A percentile compares a stretch with the other conserved stretches of the same genome.
These are phyloP conservation scores for Lasiodiplodia theobromae DNA, from an alignment of 2,329 filamentous ascomycete genomes.

Conservation along the genomic window DNA sequence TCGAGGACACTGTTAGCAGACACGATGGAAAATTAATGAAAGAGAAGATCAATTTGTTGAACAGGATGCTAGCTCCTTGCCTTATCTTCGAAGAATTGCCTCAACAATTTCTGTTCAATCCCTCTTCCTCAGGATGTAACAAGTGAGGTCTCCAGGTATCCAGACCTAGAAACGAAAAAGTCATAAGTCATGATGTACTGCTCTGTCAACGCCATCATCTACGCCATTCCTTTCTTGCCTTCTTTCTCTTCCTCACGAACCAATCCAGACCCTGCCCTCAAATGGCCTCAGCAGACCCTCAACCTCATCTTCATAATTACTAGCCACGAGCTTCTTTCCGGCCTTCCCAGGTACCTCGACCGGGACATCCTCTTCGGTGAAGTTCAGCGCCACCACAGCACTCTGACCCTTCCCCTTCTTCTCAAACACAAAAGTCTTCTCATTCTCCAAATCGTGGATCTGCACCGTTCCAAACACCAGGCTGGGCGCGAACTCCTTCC, in stretches of 20 bases:
- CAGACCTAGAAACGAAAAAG: background rate
- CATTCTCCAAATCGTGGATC: slow-evolving; percentile 59
- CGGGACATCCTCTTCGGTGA: slow-evolving; percentile 39
- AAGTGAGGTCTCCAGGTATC: background rate
- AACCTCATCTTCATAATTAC: slow-evolving; percentile 41
- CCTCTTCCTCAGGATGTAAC: background rate
- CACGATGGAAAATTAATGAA: too few species aligned
- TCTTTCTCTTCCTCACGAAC: background rate
- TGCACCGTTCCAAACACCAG: slow-evolving; percentile 73
- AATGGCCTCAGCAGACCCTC: slow-evolving; percentile 40
- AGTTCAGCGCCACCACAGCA: slow-evolving; percentile 49
- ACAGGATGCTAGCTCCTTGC: too few species aligned
- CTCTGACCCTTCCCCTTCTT: slow-evolving; percentile 43
- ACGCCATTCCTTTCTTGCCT: background rate
- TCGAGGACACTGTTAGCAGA: too few species aligned
- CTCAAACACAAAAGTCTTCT: slow-evolving; percentile 59
- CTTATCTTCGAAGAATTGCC: too few species aligned
- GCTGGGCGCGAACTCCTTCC: slow-evolving; percentile 67
- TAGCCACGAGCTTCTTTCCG: slow-evolving; percentile 54
- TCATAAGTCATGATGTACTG: background rate
- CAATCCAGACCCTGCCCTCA: slow-evolving; percentile 45
- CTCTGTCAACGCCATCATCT: background rate
- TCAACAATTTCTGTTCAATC: background rate
- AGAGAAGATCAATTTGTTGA: too few species aligned
- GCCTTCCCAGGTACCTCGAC: slow-evolving; percentile 21